Evolutionary conservation across 257 asterid genomes (phyloP), one percentile per base, ranked within the genome.

Genomic region (Petrea volubilis): DNA sequence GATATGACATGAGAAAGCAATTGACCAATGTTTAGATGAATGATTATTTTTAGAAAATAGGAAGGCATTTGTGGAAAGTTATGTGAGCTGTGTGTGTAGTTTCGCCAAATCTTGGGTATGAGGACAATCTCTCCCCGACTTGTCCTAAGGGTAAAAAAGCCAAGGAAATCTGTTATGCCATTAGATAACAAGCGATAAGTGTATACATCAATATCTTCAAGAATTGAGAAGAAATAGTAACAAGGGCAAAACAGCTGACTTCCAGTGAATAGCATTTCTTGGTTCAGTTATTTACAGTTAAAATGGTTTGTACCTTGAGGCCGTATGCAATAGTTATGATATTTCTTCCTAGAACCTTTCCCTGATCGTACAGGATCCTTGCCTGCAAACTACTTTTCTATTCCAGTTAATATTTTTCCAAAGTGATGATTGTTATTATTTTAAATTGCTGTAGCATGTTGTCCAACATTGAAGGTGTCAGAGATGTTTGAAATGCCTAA

Each of bases 121-220:
- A 56, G 65, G 59, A 27, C 61, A 15, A 17, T 55, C 17, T 15
- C 33, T 8, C 7, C 40, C 5, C 47, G 36, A 24, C 46, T 15
- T 20, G 36, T 23, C 43, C n/a, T 17, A 43, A 20, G 55, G 56
- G 14, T 29, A 34, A 52, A 51, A 52, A 50, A 51, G 21, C 3
- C n/a, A 31, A 49, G 58, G 12, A 29, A 27, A 5, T 49, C 62
- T 28, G 47, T 13, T 51, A 62, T 12, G 15, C 53, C 77, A 58
- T 38, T 68, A 60, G 49, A 67, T 73, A 49, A 24, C 27, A 50
- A 36, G 70, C 64, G 24, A 50, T 65, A n/a, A 52, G 17, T 41
- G 14, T 51, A 20, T 59, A 18, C 46, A 18, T 77, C 4, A 23
- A 29, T 46, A 60, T 47, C 41, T n/a, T 18, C 50, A 27, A 20